Evolutionary conservation across 371 early-diverging fungal species (phyloP).

Genomic region (Syncephalastrum monosporum): DNA sequence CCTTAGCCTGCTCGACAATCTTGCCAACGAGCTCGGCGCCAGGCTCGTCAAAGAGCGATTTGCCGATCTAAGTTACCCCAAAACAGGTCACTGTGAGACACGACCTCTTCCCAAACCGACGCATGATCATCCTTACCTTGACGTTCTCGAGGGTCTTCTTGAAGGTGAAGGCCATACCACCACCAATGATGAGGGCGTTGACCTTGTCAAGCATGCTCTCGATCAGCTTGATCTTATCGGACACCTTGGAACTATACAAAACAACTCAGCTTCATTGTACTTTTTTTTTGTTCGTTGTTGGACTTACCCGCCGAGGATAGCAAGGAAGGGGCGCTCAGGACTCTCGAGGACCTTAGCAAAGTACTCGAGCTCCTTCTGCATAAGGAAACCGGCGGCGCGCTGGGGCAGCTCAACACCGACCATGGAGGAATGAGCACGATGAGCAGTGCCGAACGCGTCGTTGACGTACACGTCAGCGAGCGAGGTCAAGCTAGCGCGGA

Average conservation of each 20-base stretch:
- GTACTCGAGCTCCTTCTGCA: constrained; percentile 99
- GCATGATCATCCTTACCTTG: constrained; percentile 47
- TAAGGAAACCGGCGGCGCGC: constrained; percentile 95
- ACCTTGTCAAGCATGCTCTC: constrained; percentile 94
- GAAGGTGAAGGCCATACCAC: constrained; percentile 99
- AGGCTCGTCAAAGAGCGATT: constrained; percentile 88
- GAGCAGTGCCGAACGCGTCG: constrained; percentile 99
- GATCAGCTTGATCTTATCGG: constrained; percentile 98
- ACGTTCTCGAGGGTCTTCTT: constrained; percentile 85
- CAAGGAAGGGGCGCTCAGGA: constrained; percentile 94
- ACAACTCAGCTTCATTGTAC: constrained; percentile 1
- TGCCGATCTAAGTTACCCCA: constrained; percentile 72
- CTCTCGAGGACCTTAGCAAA: constrained; percentile 94
- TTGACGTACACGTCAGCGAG: constrained; percentile 98
- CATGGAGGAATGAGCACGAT: constrained; percentile 97
- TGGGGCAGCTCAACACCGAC: constrained; percentile 92
- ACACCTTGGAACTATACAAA: constrained; percentile 85
- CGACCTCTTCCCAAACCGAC: background rate
- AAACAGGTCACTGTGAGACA: constrained; percentile 4
- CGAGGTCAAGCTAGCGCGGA: constrained; percentile 89
- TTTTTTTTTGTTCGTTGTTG: background rate
- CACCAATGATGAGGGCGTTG: constrained; percentile 89
- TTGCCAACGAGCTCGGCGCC: constrained; percentile 85
- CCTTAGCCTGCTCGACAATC: constrained; percentile 84
- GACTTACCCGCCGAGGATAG: constrained; percentile 94